These are phyloP conservation scores for Musa acuminata DNA, from an alignment of 176 grass and related monocot genomes.

Conservation along the genomic window DNA sequence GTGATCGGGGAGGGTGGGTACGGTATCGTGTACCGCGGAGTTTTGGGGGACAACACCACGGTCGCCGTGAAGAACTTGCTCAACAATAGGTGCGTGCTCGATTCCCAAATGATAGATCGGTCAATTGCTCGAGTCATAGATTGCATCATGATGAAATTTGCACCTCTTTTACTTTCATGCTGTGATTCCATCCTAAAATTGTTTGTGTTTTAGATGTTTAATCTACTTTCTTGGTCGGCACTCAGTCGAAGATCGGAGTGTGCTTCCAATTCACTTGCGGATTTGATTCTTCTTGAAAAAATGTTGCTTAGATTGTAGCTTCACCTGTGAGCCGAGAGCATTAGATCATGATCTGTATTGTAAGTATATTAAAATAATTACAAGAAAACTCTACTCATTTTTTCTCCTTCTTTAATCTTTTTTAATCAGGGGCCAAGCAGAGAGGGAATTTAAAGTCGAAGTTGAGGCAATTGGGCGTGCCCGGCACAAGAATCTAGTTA, in stretches of 20 bases:
- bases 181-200: background rate
- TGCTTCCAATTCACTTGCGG: no score
- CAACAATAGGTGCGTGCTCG: slow-evolving; percentile 57
- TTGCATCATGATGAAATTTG: background rate
- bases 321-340: background rate
- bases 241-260: no score
- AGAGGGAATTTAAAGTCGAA: slow-evolving; percentile 83
- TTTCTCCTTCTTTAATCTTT: background rate
- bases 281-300: background rate
- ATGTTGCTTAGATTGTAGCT: background rate
- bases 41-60: slow-evolving; percentile 45
- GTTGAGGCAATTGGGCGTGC: slow-evolving; percentile 80
- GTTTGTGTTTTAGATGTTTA: background rate
- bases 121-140: background rate
- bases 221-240: background rate
- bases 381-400: background rate
- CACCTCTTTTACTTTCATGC: background rate
- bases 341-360: background rate
- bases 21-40: slow-evolving; percentile 75
- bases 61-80: slow-evolving; percentile 92
- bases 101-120: background rate
- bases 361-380: background rate
- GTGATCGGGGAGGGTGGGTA: slow-evolving; percentile 83
- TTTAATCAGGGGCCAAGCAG: slow-evolving; percentile 62
- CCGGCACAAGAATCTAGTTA: slow-evolving; percentile 95